phyloP scores from a whole-genome alignment of 2,329 filamentous ascomycete species.

The Penicillium sp. region DNA sequence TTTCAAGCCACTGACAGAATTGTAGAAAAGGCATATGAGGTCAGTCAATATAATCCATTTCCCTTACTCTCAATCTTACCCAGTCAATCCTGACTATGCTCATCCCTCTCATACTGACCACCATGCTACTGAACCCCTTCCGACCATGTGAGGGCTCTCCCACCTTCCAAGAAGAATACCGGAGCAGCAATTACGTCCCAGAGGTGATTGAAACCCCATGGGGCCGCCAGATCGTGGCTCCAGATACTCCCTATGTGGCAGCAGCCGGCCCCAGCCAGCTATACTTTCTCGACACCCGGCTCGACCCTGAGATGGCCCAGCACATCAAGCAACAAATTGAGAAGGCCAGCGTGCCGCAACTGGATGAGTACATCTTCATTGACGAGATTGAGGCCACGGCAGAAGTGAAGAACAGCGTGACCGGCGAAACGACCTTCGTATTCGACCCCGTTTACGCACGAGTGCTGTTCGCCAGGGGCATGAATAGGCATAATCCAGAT shows the following conservation, averaged over 20 bases:
- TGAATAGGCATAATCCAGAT: constrained; percentile 10
- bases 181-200: constrained; percentile 8
- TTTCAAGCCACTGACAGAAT: too few relatives aligned
- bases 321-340: constrained; percentile 11
- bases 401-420: constrained; percentile 6
- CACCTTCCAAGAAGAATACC: constrained; percentile 7
- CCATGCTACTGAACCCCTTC: constrained; percentile 3
- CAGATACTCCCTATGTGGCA: constrained; percentile 12
- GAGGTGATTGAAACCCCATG: constrained; percentile 4
- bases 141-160: constrained; percentile 3
- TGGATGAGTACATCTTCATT: constrained; percentile 7
- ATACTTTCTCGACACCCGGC: constrained; percentile 11
- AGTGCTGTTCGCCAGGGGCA: constrained; percentile 9
- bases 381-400: constrained; percentile 11
- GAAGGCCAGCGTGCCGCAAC: neutral
- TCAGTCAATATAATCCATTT: neutral
- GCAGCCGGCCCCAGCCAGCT: constrained; percentile 2
- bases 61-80: too few relatives aligned
- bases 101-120: neutral
- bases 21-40: too few relatives aligned
- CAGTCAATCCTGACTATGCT: too few relatives aligned
- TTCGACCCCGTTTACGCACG: constrained; percentile 9
- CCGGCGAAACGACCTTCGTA: constrained; percentile 11
- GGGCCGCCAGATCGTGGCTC: constrained; percentile 9
- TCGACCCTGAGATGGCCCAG: constrained; percentile 7